Conservation (phyloP, 2,329 filamentous ascomycete species). For the Xylariales sp. region DNA sequence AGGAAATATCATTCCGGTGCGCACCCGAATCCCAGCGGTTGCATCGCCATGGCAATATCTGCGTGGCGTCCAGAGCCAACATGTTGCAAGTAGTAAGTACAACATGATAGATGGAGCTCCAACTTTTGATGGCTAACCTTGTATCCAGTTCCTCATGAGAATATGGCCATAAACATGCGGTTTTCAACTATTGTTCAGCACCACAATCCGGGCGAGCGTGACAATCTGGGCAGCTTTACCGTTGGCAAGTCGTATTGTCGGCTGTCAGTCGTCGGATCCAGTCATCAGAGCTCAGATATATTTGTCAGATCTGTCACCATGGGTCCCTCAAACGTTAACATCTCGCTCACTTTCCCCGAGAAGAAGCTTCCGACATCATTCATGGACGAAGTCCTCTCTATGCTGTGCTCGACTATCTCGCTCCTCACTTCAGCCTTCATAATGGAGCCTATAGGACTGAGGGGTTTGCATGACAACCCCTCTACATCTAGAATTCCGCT, state of each 20-base stretch:
- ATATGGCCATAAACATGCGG: conserved; percentile 42
- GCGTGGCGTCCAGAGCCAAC: conserved; percentile 43
- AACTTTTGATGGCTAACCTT: too few relatives aligned
- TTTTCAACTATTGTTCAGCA: conserved; percentile 54
- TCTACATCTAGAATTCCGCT: conserved; percentile 39
- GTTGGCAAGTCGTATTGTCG: conserved; percentile 42
- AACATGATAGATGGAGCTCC: too few relatives aligned
- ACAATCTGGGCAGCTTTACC: conserved; percentile 34
- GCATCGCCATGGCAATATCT: conserved; percentile 46
- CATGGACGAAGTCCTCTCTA: conserved; percentile 38
- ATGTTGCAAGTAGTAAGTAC: conserved; percentile 39
- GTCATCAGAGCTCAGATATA: conserved; percentile 39
- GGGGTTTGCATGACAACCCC: conserved; percentile 33
- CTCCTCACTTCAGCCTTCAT: conserved; percentile 42
- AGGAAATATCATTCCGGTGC: conserved; percentile 43
- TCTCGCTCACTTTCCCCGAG: conserved; percentile 42
- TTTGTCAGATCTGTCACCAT: conserved; percentile 37
- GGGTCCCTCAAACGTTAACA: conserved; percentile 29
- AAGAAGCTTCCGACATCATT: conserved; percentile 36
- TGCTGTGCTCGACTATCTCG: conserved; percentile 40
- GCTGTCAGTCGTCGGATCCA: conserved; percentile 35
- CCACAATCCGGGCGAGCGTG: conserved; percentile 34
- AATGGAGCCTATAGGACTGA: conserved; percentile 40
- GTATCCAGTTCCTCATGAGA: too few relatives aligned
- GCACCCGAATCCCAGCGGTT: conserved; percentile 39